phyloP scores from a whole-genome alignment of 2,329 filamentous ascomycete genomes.

The Monosporascus cannonballus region DNA sequence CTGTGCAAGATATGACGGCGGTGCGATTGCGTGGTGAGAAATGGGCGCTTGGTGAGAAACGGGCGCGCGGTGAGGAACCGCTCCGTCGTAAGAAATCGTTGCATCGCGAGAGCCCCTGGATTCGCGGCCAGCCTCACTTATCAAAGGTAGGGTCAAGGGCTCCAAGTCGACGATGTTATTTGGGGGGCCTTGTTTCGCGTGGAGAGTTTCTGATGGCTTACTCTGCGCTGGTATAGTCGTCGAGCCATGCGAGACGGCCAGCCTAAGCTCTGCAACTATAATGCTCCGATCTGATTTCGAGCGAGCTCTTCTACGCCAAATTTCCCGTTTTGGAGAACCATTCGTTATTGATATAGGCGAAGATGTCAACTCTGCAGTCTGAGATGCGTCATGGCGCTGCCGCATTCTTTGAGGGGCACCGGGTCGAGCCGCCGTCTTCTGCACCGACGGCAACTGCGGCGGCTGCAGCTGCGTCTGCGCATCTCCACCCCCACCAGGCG shows the following conservation, averaged over 20 bases:
- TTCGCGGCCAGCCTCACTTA: neutral
- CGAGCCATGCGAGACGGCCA: constrained; percentile 44
- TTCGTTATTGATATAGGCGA: constrained; percentile 14
- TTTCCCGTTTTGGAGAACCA: constrained; percentile 25
- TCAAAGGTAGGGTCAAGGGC: neutral
- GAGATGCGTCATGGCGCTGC: constrained; percentile 5
- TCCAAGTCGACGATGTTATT: neutral
- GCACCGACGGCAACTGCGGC: constrained; percentile 22
- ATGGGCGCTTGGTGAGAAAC: neutral
- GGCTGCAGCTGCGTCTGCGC: constrained; percentile 14
- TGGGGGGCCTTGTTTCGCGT: neutral
- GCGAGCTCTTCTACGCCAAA: constrained; percentile 45
- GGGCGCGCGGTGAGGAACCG: no score
- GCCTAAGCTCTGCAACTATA: constrained; percentile 42
- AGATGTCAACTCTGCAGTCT: constrained; percentile 8
- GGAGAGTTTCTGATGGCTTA: constrained; percentile 16
- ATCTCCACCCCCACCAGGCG: constrained; percentile 13
- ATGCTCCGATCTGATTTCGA: constrained; percentile 41
- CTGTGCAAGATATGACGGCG: constrained; percentile 13
- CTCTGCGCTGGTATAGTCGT: constrained; percentile 27
- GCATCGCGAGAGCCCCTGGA: no score
- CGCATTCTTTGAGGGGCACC: constrained; percentile 17
- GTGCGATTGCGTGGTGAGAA: constrained; percentile 3
- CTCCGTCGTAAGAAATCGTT: no score
- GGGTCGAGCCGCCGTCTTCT: constrained; percentile 21